Evolutionary conservation across 768 basidiomycete genomes (phyloP).

Genomic region (Flagelloscypha sp.): DNA sequence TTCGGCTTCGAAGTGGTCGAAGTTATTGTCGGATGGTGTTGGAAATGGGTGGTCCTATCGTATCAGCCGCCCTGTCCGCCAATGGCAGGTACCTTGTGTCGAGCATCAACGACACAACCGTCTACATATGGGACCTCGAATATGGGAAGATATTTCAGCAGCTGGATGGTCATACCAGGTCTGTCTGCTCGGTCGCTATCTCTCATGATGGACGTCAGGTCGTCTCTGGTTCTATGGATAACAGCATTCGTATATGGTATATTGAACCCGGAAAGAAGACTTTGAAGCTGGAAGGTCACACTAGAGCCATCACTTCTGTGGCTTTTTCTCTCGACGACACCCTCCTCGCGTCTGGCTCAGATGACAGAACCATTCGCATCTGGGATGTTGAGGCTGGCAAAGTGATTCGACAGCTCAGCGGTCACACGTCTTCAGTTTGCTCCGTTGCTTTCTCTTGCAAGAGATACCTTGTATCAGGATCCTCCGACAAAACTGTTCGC

Average conservation of each 20-base stretch:
- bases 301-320: not conserved
- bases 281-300: not conserved
- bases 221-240: constrained; percentile 7
- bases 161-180: constrained; percentile 3
- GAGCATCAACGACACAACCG: too few species aligned
- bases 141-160: too few species aligned
- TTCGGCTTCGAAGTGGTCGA: too few species aligned
- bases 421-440: constrained; percentile 12
- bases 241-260: constrained; percentile 8
- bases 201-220: constrained; percentile 5
- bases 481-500: constrained; percentile 19
- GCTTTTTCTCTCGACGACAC: not conserved
- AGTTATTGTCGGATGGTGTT: too few species aligned
- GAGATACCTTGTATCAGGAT: constrained; percentile 32
- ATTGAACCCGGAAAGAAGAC: not conserved
- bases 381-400: constrained; percentile 5
- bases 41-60: too few species aligned
- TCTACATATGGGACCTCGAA: too few species aligned
- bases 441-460: constrained; percentile 32
- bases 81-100: too few species aligned
- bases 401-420: not conserved
- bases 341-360: constrained; percentile 1
- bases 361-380: constrained; percentile 5
- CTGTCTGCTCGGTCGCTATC: constrained; percentile 8
- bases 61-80: too few species aligned